phyloP scores from a whole-genome alignment of 148 eudicot species.

The Beta vulgaris region DNA sequence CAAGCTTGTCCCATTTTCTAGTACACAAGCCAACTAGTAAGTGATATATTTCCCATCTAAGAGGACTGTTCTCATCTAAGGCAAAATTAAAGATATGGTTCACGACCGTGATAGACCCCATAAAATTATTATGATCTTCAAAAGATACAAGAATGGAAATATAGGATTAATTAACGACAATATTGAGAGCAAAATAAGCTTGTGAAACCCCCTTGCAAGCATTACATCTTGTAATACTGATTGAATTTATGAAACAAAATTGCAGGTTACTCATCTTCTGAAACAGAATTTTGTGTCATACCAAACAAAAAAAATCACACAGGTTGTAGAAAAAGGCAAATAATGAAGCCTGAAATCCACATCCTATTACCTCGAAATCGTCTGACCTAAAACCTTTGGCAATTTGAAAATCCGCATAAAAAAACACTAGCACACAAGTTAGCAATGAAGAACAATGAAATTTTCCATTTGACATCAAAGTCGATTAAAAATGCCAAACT shows the following conservation, averaged over 20 bases:
- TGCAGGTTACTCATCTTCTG: constrained; percentile 3
- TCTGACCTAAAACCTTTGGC: too few species aligned
- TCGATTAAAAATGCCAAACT: background rate
- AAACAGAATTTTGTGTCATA: background rate
- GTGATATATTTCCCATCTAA: background rate
- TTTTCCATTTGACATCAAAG: background rate
- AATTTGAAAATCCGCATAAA: too few species aligned
- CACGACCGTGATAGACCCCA: background rate
- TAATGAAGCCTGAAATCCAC: too few species aligned
- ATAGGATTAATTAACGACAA: background rate
- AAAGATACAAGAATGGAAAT: background rate
- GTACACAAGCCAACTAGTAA: background rate
- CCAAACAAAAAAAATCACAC: too few species aligned
- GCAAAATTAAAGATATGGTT: background rate
- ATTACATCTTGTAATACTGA: background rate
- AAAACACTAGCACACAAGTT: too few species aligned
- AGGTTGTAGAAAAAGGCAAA: background rate
- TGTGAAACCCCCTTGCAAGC: background rate
- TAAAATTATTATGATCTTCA: background rate
- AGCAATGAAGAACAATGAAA: too few species aligned
- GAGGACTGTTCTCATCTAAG: background rate
- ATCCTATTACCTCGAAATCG: too few species aligned
- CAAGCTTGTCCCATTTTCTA: background rate
- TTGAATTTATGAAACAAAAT: background rate
- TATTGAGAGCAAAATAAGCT: background rate